Base-by-base conservation (phyloP, 2,329 filamentous ascomycete species). In the Camillea tinctor region DNA sequence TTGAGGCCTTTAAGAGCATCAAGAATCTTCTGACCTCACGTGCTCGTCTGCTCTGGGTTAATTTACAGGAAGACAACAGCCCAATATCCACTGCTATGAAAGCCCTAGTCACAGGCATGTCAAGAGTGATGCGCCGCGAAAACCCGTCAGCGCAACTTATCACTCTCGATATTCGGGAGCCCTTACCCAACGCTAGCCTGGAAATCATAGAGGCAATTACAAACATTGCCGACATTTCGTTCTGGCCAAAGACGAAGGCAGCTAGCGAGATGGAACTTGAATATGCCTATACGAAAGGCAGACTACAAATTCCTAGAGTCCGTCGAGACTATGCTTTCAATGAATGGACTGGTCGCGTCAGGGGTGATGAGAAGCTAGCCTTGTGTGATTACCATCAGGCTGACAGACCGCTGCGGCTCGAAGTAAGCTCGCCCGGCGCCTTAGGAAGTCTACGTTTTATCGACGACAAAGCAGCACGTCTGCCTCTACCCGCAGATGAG, bases 391-490 rank as follows among this genome's bases (percentile, higher is more conserved):
- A 60, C n/a, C 59, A 60, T 22, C 40, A 60, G 9, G 54, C 3
- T 17, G 50, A 50, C 17, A 55, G 64, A 13, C 56, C 59, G 0
- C 58, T 67, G n/a, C 60, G 55, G 51, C 13, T 65, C 9, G 57
- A 65, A 15, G 61, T 66, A 5, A 58, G 56, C 20, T 56, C 49
- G 8, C 64, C 66, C 8, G 66, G 66, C 56, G 11, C 62, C 50
- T 17, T 64, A 23, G 61, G 56, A 20, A 64, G 59, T 30, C 44
- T 64, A 6, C 54, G 50, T 19, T 64, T 60, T 44, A 50, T 52
- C 24, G 62, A 63, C 44, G 50, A 62, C 26, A 44, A 56, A 23
- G 48, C 54, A 23, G 51, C 55, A 7, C 52, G 58, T 4, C 64
- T 68, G 4, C 52, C 55, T n/a, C 20, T 61, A 5, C 55, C 58